Base-by-base conservation (phyloP, 202 grass and related monocot species). In the Eragrostis tef region DNA sequence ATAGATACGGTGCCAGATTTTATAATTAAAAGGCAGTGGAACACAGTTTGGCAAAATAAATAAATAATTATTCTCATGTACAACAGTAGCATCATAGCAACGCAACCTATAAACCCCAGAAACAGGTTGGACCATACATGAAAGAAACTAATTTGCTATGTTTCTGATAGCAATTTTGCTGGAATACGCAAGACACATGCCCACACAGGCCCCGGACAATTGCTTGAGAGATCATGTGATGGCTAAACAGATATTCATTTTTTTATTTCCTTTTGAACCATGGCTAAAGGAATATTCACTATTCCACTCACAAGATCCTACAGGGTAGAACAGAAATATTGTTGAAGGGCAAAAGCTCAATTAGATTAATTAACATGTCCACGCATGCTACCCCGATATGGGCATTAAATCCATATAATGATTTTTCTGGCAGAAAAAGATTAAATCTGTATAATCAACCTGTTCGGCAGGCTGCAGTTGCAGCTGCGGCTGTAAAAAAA, bases 271-370 rank as follows among this genome's bases (percentile, higher is more conserved):
- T 77, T 24, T 49, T 69, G 10, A 20, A 62, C 12, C 25, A 54
- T 36, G 74, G 19, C 20, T 59, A 22, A 83, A 19, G 14, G 50
- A 44, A 88, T 73, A 88, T 79, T 74, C 74, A 67, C 34, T 39
- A 39, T 39, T 39, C 34, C 2, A 39, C 34, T 39, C 74, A 43
- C 5, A 68, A 39, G 43, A 84, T 83, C 69, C 43, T 51, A 21
- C 14, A 48, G 12, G 62, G 9, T n/a, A 74, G 5, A 21, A 50
- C 50, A 50, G 1, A 14, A 67, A 81, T 67, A 74, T 80, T 61
- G 25, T 21, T 1, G 36, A 41, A 39, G 34, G 34, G 27, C 1
- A 11, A 49, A 13, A n/a, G n/a, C n/a, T n/a, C n/a, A n/a, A n/a
- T n/a, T n/a, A n/a, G n/a, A n/a, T n/a, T n/a, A n/a, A n/a, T n/a